Conservation (phyloP, 139 green algal genomes). For the Chlamydomonas incerta region DNA sequence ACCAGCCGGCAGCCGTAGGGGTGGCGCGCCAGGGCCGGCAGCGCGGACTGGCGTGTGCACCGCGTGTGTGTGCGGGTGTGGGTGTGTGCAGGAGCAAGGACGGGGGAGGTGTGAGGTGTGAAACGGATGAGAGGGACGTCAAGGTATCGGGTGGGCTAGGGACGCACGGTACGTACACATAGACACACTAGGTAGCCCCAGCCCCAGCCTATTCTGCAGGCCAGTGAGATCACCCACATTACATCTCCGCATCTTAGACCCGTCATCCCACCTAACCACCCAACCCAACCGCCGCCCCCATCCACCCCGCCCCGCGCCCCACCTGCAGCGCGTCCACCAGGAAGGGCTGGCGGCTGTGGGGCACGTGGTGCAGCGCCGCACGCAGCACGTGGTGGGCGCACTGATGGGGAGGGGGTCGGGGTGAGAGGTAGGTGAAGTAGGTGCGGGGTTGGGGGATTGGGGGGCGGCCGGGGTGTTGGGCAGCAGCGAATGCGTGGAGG, state of each 20-base stretch:
- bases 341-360: slow-evolving; percentile 27
- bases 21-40: slow-evolving; percentile 30
- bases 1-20: slow-evolving; percentile 37
- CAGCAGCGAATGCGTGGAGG: no score
- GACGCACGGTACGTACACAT: no score
- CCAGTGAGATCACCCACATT: no score
- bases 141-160: no score
- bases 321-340: slow-evolving; percentile 27
- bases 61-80: not conserved
- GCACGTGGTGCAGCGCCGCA: slow-evolving; percentile 27
- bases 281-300: not conserved
- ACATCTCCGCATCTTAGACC: no score
- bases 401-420: not conserved
- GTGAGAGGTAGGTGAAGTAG: not conserved
- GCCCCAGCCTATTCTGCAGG: no score
- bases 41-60: slow-evolving; percentile 12
- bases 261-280: not conserved
- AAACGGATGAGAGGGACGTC: no score
- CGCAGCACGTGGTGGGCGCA: slow-evolving; percentile 38
- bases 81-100: not conserved
- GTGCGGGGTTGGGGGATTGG: not conserved
- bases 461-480: not conserved
- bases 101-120: no score
- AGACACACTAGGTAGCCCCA: no score
- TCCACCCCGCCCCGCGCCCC: not conserved